These are phyloP conservation scores for Triticum timopheevii DNA, from an alignment of 176 grass and related monocot genomes.

Conservation along the genomic window DNA sequence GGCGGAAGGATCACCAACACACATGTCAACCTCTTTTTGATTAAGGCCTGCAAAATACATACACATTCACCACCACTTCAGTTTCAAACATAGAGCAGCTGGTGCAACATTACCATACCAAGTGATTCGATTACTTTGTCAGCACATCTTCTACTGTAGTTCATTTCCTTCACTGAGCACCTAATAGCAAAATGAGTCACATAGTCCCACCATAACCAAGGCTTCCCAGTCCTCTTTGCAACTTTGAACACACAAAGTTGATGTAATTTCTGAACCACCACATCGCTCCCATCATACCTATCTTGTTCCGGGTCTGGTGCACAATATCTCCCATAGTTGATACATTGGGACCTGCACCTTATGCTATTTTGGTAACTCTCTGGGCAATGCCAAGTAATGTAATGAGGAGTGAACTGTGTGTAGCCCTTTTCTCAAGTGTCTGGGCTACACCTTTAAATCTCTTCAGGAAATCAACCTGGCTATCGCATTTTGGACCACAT, in stretches of 20 bases:
- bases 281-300: constrained; percentile 88
- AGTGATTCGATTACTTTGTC: constrained; percentile 73
- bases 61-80: background rate
- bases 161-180: constrained; percentile 85
- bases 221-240: constrained; percentile 65
- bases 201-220: constrained; percentile 96
- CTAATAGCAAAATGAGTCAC: constrained; percentile 73
- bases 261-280: constrained; percentile 76
- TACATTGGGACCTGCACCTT: constrained; percentile 59
- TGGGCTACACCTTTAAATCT: no score
- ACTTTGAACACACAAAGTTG: constrained; percentile 70
- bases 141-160: constrained; percentile 72
- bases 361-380: constrained; percentile 51
- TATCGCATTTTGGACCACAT: constrained; percentile 67
- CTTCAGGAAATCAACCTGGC: no score
- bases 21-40: constrained; percentile 69
- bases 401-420: no score
- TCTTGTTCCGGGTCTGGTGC: constrained; percentile 82
- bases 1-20: constrained; percentile 66
- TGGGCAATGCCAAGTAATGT: constrained; percentile 14
- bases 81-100: background rate
- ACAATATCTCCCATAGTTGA: constrained; percentile 78
- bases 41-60: constrained; percentile 52
- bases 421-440: no score
- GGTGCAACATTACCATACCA: constrained; percentile 44